Evolutionary conservation across 129 eudicot species (phyloP), one percentile per base, ranked within the genome.

Genomic region (Chrysanthemum makinoi): DNA sequence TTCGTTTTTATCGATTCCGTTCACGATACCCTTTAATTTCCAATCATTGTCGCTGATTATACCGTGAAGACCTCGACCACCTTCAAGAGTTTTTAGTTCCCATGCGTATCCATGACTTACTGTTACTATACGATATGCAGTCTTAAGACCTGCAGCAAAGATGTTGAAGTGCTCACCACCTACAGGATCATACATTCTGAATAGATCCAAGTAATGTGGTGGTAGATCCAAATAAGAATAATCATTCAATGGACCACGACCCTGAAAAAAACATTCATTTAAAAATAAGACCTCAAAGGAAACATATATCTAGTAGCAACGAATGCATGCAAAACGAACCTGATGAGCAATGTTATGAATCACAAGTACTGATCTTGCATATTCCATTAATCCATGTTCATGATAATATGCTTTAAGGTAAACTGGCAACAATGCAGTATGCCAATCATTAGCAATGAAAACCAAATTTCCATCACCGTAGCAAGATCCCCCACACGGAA

Each of bases 381-480:
- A 95, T 74, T 80, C 62, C 99, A 95, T 95, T 49, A 95, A 67
- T 67, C 97, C 97, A 61, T 95, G 80, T 79, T 95, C 96, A 52
- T 94, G 97, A 76, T 95, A 95, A 80, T 95, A 90, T 63, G 99
- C 97, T 69, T 95, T 95, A 15, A 95, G 90, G 78, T 95, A 95
- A 54, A 95, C 99, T 2, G 99, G 97, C 68, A 95, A 77, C 51
- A 95, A 74, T 30, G 99, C 99, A 65, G 99, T 95, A 77, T 95
- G 99, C 97, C 99, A 95, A 77, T 95, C 99, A 77, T 95, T 95
- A 69, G 99, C 99, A 69, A 95, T 84, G 78, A 95, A 95, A 56
- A 82, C 99, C 74, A 95, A 83, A 80, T 95, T 95, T 78, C 97
- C 99, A 76, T 95, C 99, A 58, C 99, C 97, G 66, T 90, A 95